These are phyloP conservation scores for Globomyces sp. DNA, from an alignment of 371 early-diverging fungal species.

Conservation along the genomic window DNA sequence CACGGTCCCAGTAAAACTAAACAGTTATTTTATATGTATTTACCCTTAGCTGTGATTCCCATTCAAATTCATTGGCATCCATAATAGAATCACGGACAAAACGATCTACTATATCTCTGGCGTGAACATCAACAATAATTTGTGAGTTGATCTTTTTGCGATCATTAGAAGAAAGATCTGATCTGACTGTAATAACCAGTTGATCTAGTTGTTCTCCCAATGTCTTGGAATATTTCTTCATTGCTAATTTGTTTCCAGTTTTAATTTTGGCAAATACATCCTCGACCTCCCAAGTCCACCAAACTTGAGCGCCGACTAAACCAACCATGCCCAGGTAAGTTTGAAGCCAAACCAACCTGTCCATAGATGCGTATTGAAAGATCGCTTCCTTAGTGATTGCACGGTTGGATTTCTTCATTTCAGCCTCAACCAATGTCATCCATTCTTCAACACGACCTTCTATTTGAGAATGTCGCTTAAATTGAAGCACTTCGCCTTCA, in stretches of 20 bases:
- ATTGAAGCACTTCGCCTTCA: constrained; percentile 54
- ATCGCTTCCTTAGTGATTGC: constrained; percentile 58
- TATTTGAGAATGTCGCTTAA: constrained; percentile 43
- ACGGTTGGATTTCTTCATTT: constrained; percentile 59
- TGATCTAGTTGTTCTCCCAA: constrained; percentile 54
- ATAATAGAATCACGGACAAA: constrained; percentile 59
- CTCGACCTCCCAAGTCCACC: constrained; percentile 69
- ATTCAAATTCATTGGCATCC: constrained; percentile 59
- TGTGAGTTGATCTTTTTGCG: constrained; percentile 60
- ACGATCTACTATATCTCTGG: constrained; percentile 58
- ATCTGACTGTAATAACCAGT: constrained; percentile 51
- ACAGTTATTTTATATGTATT: background rate
- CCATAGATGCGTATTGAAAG: constrained; percentile 55
- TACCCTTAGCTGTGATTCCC: constrained; percentile 54
- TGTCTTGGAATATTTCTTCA: constrained; percentile 52
- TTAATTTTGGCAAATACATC: constrained; percentile 60
- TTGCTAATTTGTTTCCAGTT: constrained; percentile 56
- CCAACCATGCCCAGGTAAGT: constrained; percentile 58
- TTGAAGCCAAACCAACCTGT: constrained; percentile 49
- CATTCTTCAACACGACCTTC: constrained; percentile 62
- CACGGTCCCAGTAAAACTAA: constrained; percentile 52
- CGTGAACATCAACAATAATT: constrained; percentile 63
- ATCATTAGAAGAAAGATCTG: constrained; percentile 51
- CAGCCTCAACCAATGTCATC: constrained; percentile 55
- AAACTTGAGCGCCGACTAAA: constrained; percentile 57